Base-by-base conservation (phyloP, 306 rosid species). In the Mimosa pudica region DNA sequence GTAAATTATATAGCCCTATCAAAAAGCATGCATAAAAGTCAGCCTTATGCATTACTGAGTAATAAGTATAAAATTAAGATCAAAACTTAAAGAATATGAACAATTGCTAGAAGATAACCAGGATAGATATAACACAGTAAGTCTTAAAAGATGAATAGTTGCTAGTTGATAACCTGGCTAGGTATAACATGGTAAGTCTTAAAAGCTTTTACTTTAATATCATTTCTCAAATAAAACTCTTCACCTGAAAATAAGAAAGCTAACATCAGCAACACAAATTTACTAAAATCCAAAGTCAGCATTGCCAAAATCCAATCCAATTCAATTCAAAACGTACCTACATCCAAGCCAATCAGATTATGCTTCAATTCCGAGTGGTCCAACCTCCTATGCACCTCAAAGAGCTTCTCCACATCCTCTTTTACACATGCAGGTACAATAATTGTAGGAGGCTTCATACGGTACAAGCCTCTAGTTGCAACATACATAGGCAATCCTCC, bases 401-500 rank as follows among this genome's bases (percentile, higher is more conserved):
- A 90, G 62, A 92, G 98, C 77, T 83, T 78, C 80, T 91, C 97
- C 13, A 92, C 97, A 65, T 86, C 92, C 83, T 86, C 92, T 83
- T 90, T 91, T 48, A 95, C 79, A 67, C 88, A 86, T 64, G 45
- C 86, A 55, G 98, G 98, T 47, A 95, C 94, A 77, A 95, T 68
- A 66, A 92, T 86, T 20, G 94, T 95, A 2, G 97, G 98, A 13
- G 98, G 98, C 84, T 90, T 89, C 98, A 92, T 92, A 11, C 87
- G 62, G 86, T 91, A 92, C 71, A 95, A 83, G 73, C 97, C 97
- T 35, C 97, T 97, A 8, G 94, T 95, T 54, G 99, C 97, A 67
- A 95, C 98, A 81, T 93, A 95, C 90, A 93, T 86, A 0, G 99
- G 98, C 46, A 95, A 81, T 42, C 99, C 99, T 81, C 99, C 99